These are phyloP conservation scores for Helminthosporium solani DNA, from an alignment of 2,329 filamentous ascomycete genomes.

Conservation along the genomic window DNA sequence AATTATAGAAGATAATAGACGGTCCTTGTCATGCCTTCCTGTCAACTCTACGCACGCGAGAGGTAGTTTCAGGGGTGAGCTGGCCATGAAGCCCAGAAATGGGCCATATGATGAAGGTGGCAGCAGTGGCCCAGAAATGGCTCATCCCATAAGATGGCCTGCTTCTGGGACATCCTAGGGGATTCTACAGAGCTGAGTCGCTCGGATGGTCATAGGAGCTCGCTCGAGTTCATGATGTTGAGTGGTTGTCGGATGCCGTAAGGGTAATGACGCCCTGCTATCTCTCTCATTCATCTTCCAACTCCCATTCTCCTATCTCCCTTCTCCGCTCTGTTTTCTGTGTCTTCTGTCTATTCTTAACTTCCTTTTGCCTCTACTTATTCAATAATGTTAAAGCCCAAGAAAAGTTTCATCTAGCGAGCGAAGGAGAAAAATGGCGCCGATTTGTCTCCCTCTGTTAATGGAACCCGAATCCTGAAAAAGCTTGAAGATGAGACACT, in stretches of 20 bases:
- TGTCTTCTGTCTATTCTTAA: too few species aligned
- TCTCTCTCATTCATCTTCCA: too few species aligned
- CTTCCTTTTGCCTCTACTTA: too few species aligned
- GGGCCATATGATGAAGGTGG: slow-evolving; percentile 1
- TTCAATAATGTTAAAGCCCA: background rate
- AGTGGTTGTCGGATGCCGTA: too few species aligned
- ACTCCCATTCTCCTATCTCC: too few species aligned
- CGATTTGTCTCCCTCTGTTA: slow-evolving; percentile 8
- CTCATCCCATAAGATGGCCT: background rate
- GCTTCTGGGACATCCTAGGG: too few species aligned
- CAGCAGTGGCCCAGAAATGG: slow-evolving; percentile 3
- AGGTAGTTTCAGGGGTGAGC: slow-evolving; percentile 7
- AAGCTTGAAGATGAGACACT: slow-evolving; percentile 7
- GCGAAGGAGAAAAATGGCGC: slow-evolving; percentile 10
- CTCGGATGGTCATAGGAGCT: too few species aligned
- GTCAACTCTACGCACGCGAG: slow-evolving; percentile 7
- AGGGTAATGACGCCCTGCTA: too few species aligned
- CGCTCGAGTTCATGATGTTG: too few species aligned
- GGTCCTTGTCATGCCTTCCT: background rate
- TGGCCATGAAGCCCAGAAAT: slow-evolving; percentile 10
- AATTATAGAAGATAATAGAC: slow-evolving; percentile 7
- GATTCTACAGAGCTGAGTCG: too few species aligned
- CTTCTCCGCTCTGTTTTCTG: too few species aligned
- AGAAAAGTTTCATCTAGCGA: slow-evolving; percentile 2
- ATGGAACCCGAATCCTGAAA: slow-evolving; percentile 8